phyloP scores from a whole-genome alignment of 2,329 filamentous ascomycete species.

The Didymosphaeria variabile region DNA sequence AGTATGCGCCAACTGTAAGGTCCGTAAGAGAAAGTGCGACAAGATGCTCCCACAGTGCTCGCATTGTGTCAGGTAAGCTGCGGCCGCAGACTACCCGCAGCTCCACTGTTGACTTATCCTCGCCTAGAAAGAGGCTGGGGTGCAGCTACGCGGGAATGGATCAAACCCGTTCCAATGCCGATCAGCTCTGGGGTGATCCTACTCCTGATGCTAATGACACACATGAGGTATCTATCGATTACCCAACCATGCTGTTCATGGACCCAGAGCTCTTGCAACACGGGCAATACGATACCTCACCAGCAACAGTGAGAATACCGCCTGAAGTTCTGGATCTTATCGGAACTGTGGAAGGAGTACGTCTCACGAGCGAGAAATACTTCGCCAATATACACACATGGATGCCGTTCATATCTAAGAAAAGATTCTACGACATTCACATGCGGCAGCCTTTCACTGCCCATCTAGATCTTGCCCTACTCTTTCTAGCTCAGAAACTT shows the following conservation, averaged over 20 bases:
- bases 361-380: slow-evolving; percentile 20
- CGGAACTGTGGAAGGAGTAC: slow-evolving; percentile 18
- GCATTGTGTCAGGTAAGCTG: slow-evolving; percentile 15
- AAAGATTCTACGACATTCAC: slow-evolving; percentile 28
- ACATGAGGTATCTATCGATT: slow-evolving; percentile 16
- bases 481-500: slow-evolving; percentile 6
- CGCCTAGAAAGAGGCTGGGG: slow-evolving; percentile 9
- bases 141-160: slow-evolving; percentile 12
- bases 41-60: slow-evolving; percentile 19
- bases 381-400: slow-evolving; percentile 28
- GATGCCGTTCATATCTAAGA: slow-evolving; percentile 37
- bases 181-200: slow-evolving; percentile 3
- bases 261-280: slow-evolving; percentile 16
- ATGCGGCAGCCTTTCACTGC: slow-evolving; percentile 16
- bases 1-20: slow-evolving; percentile 21
- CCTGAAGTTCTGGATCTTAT: slow-evolving; percentile 12
- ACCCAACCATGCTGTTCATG: slow-evolving; percentile 20
- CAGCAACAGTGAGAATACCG: background rate
- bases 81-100: background rate
- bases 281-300: slow-evolving; percentile 14
- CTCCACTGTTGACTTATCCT: background rate
- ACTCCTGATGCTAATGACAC: background rate
- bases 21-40: slow-evolving; percentile 21
- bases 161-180: background rate
- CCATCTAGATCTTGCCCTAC: background rate